These are phyloP conservation scores for Ceratocystis cacaofunesta DNA, from an alignment of 2,329 filamentous ascomycete species.

Conservation along the genomic window DNA sequence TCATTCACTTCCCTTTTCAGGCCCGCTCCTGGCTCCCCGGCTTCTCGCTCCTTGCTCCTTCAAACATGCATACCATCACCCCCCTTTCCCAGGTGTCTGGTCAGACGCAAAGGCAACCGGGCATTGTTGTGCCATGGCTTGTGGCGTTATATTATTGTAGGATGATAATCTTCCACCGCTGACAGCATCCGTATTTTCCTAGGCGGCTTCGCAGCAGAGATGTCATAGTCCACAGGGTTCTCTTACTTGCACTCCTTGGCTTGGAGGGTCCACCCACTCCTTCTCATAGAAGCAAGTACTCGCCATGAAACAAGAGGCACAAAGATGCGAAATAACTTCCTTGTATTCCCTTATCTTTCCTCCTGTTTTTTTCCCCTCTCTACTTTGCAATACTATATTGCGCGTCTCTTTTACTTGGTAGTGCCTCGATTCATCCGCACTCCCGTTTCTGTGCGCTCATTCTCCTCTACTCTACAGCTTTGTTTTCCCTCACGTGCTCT, in stretches of 20 bases:
- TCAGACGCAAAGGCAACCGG: too few species aligned
- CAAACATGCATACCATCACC: too few species aligned
- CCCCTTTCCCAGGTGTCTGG: too few species aligned
- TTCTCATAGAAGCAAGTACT: background rate
- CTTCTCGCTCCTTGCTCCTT: background rate
- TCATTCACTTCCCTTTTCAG: background rate
- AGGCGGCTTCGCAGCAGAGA: too few species aligned
- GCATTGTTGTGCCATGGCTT: too few species aligned
- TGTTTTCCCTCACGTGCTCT: background rate
- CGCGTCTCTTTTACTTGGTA: background rate
- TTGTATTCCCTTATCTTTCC: background rate
- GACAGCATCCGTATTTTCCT: too few species aligned
- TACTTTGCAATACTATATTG: background rate
- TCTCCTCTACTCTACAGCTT: background rate
- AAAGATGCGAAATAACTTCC: background rate
- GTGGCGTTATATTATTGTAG: too few species aligned
- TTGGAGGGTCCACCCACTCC: background rate
- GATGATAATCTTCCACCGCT: too few species aligned
- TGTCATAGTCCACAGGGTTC: background rate
- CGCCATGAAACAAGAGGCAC: background rate
- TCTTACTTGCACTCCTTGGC: background rate
- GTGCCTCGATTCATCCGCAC: background rate
- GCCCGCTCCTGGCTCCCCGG: background rate
- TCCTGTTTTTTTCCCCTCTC: background rate
- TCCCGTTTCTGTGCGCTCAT: background rate